These are phyloP conservation scores for Chrysochromulina parva DNA, from an alignment of 78 protist species.

Conservation along the genomic window DNA sequence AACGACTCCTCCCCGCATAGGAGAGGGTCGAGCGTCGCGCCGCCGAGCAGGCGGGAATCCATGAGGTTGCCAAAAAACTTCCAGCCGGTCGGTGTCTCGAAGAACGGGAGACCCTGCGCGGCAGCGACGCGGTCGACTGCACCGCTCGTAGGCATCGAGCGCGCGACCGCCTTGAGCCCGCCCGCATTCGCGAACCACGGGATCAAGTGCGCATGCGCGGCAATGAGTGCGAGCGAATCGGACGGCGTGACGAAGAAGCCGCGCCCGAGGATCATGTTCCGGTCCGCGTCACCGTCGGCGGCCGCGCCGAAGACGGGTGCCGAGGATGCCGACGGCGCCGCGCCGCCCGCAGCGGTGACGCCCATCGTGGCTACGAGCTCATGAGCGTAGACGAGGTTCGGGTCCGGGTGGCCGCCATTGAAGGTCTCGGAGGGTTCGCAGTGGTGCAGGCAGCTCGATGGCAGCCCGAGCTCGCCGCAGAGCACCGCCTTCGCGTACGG, in stretches of 20 bases:
- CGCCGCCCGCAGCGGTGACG: not conserved
- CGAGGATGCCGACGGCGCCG: not conserved
- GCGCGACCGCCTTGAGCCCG: constrained; percentile 82
- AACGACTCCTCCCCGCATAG: constrained; percentile 96
- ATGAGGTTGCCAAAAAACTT: constrained; percentile 94
- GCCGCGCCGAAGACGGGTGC: constrained; percentile 91
- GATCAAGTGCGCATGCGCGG: constrained; percentile 70
- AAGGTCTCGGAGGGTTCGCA: constrained; percentile 53
- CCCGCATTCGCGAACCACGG: constrained; percentile 76
- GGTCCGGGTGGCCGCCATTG: constrained; percentile 95
- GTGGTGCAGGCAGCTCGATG: constrained; percentile 61
- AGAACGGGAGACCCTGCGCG: constrained; percentile 46
- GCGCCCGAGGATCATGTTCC: constrained; percentile 87
- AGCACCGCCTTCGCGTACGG: constrained; percentile 88
- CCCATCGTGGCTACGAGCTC: constrained; percentile 86
- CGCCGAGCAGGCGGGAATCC: constrained; percentile 72
- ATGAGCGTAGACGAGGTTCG: constrained; percentile 94
- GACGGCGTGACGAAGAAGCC: constrained; percentile 93
- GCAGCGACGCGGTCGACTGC: constrained; percentile 65
- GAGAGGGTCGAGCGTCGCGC: not conserved
- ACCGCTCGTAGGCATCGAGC: constrained; percentile 87
- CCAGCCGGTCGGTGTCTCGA: constrained; percentile 92
- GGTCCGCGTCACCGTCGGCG: constrained; percentile 82
- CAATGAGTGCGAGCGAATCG: constrained; percentile 93
- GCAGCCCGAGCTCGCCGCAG: constrained; percentile 78